A percentile compares a stretch with the other conserved stretches of the same genome.
These are phyloP conservation scores for Puccinia hordei DNA, from an alignment of 1,284 basidiomycete species.

Conservation along the genomic window DNA sequence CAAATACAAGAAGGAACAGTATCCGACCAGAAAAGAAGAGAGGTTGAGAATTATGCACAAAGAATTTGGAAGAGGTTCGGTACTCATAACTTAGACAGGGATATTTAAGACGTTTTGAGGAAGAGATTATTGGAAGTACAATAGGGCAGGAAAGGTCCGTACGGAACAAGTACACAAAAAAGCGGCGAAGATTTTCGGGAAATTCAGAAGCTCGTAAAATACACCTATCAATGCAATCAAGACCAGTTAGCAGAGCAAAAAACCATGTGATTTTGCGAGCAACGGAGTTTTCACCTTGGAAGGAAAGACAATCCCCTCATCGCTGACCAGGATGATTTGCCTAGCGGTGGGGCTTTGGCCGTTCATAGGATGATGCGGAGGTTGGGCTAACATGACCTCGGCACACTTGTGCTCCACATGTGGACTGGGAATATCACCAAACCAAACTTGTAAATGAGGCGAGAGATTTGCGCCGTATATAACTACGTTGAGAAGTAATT, in stretches of 20 bases:
- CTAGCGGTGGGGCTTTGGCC: slow-evolving; percentile 57
- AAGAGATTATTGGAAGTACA: background rate
- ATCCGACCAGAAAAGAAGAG: background rate
- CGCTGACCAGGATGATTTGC: slow-evolving; percentile 79
- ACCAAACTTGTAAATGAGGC: slow-evolving; percentile 78
- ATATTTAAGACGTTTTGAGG: too few species aligned
- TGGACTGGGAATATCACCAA: slow-evolving; percentile 80
- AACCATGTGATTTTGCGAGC: background rate
- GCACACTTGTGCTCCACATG: slow-evolving; percentile 85
- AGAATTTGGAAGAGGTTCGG: background rate
- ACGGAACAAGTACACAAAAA: background rate
- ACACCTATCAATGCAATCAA: background rate
- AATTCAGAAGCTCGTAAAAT: slow-evolving; percentile 29
- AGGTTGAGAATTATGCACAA: background rate
- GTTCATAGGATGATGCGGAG: slow-evolving; percentile 53
- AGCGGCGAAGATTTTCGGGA: background rate
- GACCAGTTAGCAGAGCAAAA: background rate
- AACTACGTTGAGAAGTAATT: slow-evolving; percentile 72
- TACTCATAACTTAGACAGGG: too few species aligned
- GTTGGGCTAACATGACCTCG: slow-evolving; percentile 67
- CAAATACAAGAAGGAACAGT: background rate
- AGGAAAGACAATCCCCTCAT: slow-evolving; percentile 87
- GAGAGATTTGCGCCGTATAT: slow-evolving; percentile 82
- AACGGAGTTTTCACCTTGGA: slow-evolving; percentile 65
- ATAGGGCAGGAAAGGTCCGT: background rate